A percentile compares a stretch with the other conserved stretches of the same genome.
Evolutionary conservation across 1,139 yeast species (phyloP).

Genomic region (Schwanniomyces etchellsii): DNA sequence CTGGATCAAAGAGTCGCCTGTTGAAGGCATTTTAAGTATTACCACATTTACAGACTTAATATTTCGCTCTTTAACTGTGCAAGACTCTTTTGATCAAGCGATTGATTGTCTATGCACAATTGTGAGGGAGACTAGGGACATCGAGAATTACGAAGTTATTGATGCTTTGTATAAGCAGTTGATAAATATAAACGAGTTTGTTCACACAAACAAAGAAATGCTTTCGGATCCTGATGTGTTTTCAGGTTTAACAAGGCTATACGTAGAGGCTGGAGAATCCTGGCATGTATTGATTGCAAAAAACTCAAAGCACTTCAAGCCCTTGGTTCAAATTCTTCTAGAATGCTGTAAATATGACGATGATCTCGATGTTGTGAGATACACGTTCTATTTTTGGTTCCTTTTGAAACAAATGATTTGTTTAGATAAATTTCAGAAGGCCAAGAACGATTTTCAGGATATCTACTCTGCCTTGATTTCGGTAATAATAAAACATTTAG

Average conservation of each 20-base stretch:
- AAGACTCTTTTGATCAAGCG: conserved; percentile 77
- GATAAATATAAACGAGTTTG: conserved; percentile 50
- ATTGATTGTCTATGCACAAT: conserved; percentile 80
- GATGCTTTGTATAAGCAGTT: conserved; percentile 66
- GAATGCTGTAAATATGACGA: conserved; percentile 59
- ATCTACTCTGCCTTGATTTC: conserved; percentile 60
- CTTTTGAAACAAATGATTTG: conserved; percentile 68
- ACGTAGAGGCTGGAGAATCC: conserved; percentile 90
- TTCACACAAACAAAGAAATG: conserved; percentile 27
- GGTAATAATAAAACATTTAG: conserved; percentile 65
- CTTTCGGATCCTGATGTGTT: conserved; percentile 66
- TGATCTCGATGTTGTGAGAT: conserved; percentile 84
- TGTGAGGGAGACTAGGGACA: conserved; percentile 75
- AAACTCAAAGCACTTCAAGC: conserved; percentile 63
- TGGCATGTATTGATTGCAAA: conserved; percentile 89
- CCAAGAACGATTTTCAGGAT: conserved; percentile 53
- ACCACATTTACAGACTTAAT: conserved; percentile 61
- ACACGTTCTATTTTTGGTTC: conserved; percentile 92
- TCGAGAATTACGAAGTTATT: conserved; percentile 55
- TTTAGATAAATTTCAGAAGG: conserved; percentile 55
- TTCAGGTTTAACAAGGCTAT: conserved; percentile 69
- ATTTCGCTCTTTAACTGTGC: conserved; percentile 59
- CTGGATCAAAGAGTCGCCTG: conserved; percentile 85
- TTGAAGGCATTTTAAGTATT: conserved; percentile 58
- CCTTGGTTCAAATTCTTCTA: conserved; percentile 69